Percentiles rank a stretch among this genome's conserved stretches.
phyloP scores from a whole-genome alignment of 495 filamentous ascomycete genomes.

The Pyrenula aspistea region DNA sequence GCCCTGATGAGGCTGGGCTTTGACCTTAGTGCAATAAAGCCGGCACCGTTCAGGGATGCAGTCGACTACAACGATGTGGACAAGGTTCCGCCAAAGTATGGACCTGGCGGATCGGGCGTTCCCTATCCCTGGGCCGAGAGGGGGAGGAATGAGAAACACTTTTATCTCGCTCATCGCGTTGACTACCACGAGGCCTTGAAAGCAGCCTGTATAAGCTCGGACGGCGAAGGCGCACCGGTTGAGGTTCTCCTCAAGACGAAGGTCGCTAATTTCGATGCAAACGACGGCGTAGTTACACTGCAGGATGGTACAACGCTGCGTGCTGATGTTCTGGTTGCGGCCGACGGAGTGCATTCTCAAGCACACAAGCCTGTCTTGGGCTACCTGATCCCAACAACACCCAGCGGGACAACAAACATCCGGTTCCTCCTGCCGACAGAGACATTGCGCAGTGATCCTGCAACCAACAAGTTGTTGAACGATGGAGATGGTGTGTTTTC shows the following conservation, averaged over 20 bases:
- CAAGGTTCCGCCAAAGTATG: neutral
- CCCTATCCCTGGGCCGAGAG: neutral
- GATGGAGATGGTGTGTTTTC: neutral
- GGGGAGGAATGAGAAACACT: neutral
- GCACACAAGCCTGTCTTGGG: neutral
- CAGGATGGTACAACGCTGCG: neutral
- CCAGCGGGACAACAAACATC: neutral
- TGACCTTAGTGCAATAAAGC: too few species aligned
- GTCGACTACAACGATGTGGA: neutral
- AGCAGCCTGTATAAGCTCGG: neutral
- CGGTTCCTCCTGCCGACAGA: neutral
- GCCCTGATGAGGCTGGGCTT: neutral
- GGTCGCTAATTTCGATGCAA: neutral
- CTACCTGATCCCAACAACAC: neutral
- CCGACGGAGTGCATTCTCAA: neutral
- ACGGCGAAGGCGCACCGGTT: neutral
- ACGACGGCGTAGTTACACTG: neutral
- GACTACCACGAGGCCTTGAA: neutral
- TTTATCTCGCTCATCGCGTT: neutral
- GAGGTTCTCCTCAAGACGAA: neutral
- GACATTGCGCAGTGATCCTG: neutral
- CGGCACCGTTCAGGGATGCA: neutral
- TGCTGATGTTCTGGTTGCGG: neutral
- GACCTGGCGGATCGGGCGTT: neutral
- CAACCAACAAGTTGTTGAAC: neutral